Conservation (phyloP, 768 basidiomycete species). For the Kwoniella sp. region DNA sequence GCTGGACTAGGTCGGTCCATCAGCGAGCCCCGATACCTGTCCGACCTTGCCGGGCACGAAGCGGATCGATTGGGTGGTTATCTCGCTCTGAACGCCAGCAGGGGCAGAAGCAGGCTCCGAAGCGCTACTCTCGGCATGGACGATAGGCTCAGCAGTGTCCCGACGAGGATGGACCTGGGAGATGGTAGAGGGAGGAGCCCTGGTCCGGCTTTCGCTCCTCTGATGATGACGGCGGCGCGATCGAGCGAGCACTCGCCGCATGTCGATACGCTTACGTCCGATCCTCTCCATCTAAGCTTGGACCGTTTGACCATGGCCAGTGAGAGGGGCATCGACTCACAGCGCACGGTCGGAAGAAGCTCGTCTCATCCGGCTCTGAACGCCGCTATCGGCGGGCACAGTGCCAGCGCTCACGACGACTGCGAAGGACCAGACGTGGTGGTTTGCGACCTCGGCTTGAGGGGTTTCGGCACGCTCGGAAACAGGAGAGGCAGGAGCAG, state of each 20-base stretch:
- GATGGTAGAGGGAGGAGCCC: slow-evolving; percentile 9
- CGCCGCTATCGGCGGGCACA: not conserved
- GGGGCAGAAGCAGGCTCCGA: slow-evolving; percentile 4
- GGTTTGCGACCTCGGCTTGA: slow-evolving; percentile 1
- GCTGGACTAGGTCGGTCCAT: slow-evolving; percentile 5
- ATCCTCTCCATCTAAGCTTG: not conserved
- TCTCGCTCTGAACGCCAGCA: not conserved
- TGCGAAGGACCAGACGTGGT: not conserved
- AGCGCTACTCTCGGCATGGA: not conserved
- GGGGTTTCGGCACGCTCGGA: not conserved
- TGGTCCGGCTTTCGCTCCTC: not conserved
- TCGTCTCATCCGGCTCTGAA: not conserved
- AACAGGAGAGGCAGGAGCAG: slow-evolving; percentile 1
- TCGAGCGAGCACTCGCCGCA: no score
- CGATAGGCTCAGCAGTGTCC: not conserved
- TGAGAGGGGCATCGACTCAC: not conserved
- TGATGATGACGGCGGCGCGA: not conserved
- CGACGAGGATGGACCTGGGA: not conserved
- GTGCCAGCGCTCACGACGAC: not conserved
- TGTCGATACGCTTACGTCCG: no score
- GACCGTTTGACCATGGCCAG: not conserved
- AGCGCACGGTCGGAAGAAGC: slow-evolving; percentile 1
- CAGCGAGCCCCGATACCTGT: slow-evolving; percentile 1
- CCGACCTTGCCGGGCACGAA: slow-evolving; percentile 5
- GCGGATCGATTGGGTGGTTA: slow-evolving; percentile 2